A percentile compares a stretch with the other conserved stretches of the same genome.
Evolutionary conservation across 2,329 filamentous ascomycete species (phyloP).

Genomic region (Decorospora gaudefroyi): DNA sequence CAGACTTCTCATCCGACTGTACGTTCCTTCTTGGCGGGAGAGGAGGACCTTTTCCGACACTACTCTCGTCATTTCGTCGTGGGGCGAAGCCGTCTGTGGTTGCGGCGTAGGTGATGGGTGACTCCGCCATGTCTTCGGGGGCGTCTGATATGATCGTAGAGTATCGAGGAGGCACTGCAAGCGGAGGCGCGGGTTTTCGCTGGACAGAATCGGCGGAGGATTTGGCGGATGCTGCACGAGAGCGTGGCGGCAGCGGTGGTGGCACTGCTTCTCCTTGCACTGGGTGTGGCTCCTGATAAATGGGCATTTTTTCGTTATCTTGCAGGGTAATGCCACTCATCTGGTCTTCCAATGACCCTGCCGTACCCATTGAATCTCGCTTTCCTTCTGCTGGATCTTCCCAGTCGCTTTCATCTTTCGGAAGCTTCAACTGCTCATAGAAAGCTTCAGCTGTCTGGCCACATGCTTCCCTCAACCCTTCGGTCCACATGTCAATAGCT

Average conservation of each 20-base stretch:
- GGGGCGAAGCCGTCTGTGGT: slow-evolving; percentile 50
- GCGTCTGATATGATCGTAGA: slow-evolving; percentile 51
- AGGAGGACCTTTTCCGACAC: slow-evolving; percentile 12
- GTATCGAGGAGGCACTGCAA: slow-evolving; percentile 51
- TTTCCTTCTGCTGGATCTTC: slow-evolving; percentile 53
- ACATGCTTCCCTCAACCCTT: slow-evolving; percentile 52
- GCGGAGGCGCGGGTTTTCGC: slow-evolving; percentile 51
- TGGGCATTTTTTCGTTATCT: slow-evolving; percentile 46
- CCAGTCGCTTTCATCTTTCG: slow-evolving; percentile 50
- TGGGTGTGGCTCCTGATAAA: slow-evolving; percentile 20
- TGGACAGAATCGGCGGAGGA: slow-evolving; percentile 39
- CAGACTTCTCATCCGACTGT: slow-evolving; percentile 42
- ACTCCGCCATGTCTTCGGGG: slow-evolving; percentile 43
- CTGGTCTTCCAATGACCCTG: slow-evolving; percentile 44
- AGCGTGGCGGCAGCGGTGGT: slow-evolving; percentile 49
- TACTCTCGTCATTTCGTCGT: slow-evolving; percentile 22
- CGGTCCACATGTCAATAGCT: slow-evolving; percentile 54
- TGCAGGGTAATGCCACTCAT: slow-evolving; percentile 50
- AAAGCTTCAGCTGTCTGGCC: slow-evolving; percentile 48
- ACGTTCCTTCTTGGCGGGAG: slow-evolving; percentile 26
- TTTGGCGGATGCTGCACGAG: slow-evolving; percentile 28
- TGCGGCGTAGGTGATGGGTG: slow-evolving; percentile 47
- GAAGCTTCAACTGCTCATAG: slow-evolving; percentile 48
- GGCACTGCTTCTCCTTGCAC: slow-evolving; percentile 20
- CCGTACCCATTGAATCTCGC: slow-evolving; percentile 28